Evolutionary conservation across 1,284 basidiomycete genomes (phyloP), one percentile per base, ranked within the genome.

Genomic region (Spongiforma sp.): DNA sequence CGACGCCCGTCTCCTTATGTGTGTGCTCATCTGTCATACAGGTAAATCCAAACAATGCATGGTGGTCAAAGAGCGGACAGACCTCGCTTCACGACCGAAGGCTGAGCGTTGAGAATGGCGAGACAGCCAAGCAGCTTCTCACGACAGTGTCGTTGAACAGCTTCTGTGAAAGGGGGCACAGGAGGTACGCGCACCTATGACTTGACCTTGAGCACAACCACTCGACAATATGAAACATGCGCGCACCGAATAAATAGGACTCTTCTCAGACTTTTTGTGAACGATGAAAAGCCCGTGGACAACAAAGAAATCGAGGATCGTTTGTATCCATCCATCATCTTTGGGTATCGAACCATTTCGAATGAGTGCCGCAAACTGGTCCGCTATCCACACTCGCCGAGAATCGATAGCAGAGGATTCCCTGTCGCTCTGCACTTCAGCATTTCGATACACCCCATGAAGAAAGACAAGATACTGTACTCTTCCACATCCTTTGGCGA

Each of bases 331-430:
- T 55, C 83, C 83, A 73, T 97, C 94, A 61, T 86, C 83, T 75
- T 94, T 96, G 11, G 93, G 93, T 46, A 98, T 86, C 0, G 89
- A 84, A 9, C 88, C 86, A 73, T 95, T 96, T 61, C 92, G 89
- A 65, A 96, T 82, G 43, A 98, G 84, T 12, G 87, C 85, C 14
- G 88, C 81, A 32, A 98, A 81, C 79, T 99, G 97, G 63, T 98
- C 95, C 54, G 94, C 84, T 28, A 94, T 88, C 96, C 96, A 99
- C 48, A 79, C 80, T 60, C 94, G 82, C 62, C 86, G 83, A 15
- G 84, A 78, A 70, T 87, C 86, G 41, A 86, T 75, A 19, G 78
- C 77, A 54, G 84, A 70, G 65, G 85, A 82, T 43, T 79, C 73
- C 41, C 89, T 90, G 66, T 52, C 60, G 24, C n/a, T 62, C 58